Percentiles rank a stretch among this genome's conserved stretches.
These are phyloP conservation scores for Lachancea kluyveri DNA, from an alignment of 805 yeast genomes.

Conservation along the genomic window DNA sequence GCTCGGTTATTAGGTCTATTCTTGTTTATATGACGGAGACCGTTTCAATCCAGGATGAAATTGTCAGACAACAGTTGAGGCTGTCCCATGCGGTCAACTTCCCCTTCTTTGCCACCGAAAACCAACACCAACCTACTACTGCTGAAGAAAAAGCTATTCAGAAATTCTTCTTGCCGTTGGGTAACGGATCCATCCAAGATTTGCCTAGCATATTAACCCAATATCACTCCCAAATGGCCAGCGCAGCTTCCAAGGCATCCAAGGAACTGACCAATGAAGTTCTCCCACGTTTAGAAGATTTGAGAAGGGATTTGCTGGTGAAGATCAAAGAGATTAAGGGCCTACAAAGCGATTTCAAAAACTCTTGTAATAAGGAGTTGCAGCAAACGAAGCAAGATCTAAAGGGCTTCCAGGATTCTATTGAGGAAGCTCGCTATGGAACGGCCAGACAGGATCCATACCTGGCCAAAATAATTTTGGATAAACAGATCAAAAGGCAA, in stretches of 20 bases:
- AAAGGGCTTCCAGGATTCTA: conserved; percentile 48
- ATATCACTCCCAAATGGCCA: conserved; percentile 56
- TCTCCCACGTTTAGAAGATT: conserved; percentile 60
- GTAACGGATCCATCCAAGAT: conserved; percentile 78
- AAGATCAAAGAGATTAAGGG: conserved; percentile 85
- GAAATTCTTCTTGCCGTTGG: conserved; percentile 65
- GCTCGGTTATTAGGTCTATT: conserved; percentile 68
- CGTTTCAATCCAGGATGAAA: conserved; percentile 82
- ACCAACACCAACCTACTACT: conserved; percentile 23
- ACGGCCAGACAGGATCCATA: conserved; percentile 70
- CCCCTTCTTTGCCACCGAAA: conserved; percentile 30
- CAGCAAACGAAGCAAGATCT: conserved; percentile 56
- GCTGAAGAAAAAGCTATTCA: conserved; percentile 21
- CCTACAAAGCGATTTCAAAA: conserved; percentile 78
- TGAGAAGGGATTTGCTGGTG: conserved; percentile 68
- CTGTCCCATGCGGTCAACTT: conserved; percentile 69
- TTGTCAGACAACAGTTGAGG: conserved; percentile 74
- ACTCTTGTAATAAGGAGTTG: conserved; percentile 63
- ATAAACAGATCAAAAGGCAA: conserved; percentile 71
- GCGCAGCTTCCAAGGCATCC: conserved; percentile 49
- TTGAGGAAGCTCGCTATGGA: conserved; percentile 52
- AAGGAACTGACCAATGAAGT: conserved; percentile 56
- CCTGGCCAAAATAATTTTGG: conserved; percentile 62
- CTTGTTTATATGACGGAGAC: conserved; percentile 71
- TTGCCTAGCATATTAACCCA: conserved; percentile 64